phyloP scores from a whole-genome alignment of 371 early-diverging fungal genomes.

The Rhizopus arrhizus region DNA sequence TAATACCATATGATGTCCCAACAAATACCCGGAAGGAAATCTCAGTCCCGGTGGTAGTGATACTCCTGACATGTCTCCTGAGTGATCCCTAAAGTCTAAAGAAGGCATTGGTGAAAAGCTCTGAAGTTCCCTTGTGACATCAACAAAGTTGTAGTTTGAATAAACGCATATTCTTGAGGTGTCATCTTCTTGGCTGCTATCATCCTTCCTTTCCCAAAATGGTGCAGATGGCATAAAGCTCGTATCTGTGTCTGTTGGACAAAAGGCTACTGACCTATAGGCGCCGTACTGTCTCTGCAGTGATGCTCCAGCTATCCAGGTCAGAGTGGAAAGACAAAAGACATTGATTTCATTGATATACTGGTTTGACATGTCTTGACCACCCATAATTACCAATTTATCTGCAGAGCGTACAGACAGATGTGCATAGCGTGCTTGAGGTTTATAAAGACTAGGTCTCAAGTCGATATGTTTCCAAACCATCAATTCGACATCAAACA shows the following conservation, averaged over 20 bases:
- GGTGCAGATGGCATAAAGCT: constrained; percentile 18
- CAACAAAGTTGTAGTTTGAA: constrained; percentile 80
- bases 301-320: constrained; percentile 64
- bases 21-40: constrained; percentile 69
- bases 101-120: constrained; percentile 45
- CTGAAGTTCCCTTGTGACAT: constrained; percentile 73
- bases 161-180: constrained; percentile 60
- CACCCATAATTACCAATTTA: constrained; percentile 70
- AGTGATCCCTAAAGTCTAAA: constrained; percentile 52
- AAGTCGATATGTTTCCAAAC: constrained; percentile 59
- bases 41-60: constrained; percentile 76
- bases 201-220: constrained; percentile 21
- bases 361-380: constrained; percentile 71
- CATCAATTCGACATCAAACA: constrained; percentile 60
- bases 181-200: constrained; percentile 3
- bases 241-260: constrained; percentile 12
- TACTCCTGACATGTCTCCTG: constrained; percentile 62
- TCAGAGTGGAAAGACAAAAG: constrained; percentile 57
- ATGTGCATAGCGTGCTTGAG: constrained; percentile 75
- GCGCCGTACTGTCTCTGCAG: constrained; percentile 72
- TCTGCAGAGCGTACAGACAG: constrained; percentile 59
- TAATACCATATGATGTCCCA: constrained; percentile 73
- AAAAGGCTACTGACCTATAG: constrained; percentile 75
- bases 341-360: constrained; percentile 76
- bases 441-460: constrained; percentile 47